These are phyloP conservation scores for Conringia planisiliqua DNA, from an alignment of 345 rosid species.

Conservation along the genomic window DNA sequence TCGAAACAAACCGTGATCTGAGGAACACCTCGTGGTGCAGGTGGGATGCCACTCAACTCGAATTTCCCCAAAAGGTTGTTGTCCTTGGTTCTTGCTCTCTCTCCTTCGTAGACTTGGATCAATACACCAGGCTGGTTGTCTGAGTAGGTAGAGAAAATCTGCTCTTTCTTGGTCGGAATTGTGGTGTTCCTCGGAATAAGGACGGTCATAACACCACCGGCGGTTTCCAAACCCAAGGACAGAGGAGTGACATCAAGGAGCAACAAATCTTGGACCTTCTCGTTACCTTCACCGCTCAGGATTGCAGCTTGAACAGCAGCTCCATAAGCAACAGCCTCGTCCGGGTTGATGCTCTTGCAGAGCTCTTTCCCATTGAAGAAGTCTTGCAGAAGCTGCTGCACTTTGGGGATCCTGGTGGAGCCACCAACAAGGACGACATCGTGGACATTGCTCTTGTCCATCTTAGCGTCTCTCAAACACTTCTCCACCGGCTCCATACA, in stretches of 20 bases:
- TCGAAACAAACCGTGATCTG: conserved; percentile 29
- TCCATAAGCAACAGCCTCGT: conserved; percentile 65
- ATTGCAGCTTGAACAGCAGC: conserved; percentile 69
- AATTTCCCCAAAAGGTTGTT: conserved; percentile 62
- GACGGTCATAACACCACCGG: conserved; percentile 63
- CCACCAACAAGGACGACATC: conserved; percentile 63
- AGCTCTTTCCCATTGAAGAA: conserved; percentile 59
- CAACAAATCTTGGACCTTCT: conserved; percentile 58
- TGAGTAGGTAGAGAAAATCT: conserved; percentile 53
- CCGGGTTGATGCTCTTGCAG: conserved; percentile 58
- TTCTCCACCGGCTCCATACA: conserved; percentile 62
- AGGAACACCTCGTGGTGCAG: conserved; percentile 59
- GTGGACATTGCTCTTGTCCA: conserved; percentile 57
- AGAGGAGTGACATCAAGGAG: conserved; percentile 57
- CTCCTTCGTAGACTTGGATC: conserved; percentile 66
- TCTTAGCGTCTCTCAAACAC: conserved; percentile 61
- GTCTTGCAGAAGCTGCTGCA: conserved; percentile 52
- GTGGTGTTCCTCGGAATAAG: conserved; percentile 60
- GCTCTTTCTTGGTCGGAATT: conserved; percentile 60
- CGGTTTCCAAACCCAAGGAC: conserved; percentile 54
- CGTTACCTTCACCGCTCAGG: conserved; percentile 62
- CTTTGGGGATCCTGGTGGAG: conserved; percentile 56
- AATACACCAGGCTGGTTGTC: conserved; percentile 62
- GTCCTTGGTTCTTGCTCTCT: conserved; percentile 51
- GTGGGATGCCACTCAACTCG: conserved; percentile 59